phyloP scores from a whole-genome alignment of 306 rosid genomes.

The Oemleria cerasiformis region DNA sequence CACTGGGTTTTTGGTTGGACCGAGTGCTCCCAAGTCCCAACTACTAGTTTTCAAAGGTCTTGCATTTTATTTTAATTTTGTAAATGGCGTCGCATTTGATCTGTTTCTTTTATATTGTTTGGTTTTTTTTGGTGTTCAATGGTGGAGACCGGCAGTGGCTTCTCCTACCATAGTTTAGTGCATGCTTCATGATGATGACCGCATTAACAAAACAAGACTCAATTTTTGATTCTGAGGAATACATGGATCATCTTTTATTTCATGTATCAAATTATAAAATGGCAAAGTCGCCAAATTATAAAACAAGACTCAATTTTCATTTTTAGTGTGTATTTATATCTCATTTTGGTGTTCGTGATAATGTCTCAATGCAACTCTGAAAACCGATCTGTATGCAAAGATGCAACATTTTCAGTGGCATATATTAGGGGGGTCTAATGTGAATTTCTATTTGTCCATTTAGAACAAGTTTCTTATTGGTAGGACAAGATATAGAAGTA shows the following conservation, averaged over 20 bases:
- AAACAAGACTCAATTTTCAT: no score
- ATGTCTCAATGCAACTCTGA: background rate
- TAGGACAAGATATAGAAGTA: background rate
- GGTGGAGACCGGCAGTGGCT: no score
- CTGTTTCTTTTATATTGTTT: background rate
- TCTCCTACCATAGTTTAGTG: no score
- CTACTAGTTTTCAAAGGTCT: constrained; percentile 3
- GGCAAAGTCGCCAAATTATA: no score
- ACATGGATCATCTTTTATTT: no score
- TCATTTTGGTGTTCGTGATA: background rate
- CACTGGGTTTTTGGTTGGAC: constrained; percentile 13
- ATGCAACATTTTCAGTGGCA: background rate
- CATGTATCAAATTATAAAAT: no score
- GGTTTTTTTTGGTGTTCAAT: no score
- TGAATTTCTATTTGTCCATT: background rate
- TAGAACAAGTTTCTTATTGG: background rate
- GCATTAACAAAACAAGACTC: no score
- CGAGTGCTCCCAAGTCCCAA: background rate
- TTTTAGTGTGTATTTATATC: background rate
- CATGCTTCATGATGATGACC: no score
- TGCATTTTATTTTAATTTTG: background rate
- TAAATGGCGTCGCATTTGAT: background rate
- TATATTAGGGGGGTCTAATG: background rate
- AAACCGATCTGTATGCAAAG: background rate
- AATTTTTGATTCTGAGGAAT: no score